phyloP scores from a whole-genome alignment of 805 yeast genomes.

The Naumovozyma dairenensis region DNA sequence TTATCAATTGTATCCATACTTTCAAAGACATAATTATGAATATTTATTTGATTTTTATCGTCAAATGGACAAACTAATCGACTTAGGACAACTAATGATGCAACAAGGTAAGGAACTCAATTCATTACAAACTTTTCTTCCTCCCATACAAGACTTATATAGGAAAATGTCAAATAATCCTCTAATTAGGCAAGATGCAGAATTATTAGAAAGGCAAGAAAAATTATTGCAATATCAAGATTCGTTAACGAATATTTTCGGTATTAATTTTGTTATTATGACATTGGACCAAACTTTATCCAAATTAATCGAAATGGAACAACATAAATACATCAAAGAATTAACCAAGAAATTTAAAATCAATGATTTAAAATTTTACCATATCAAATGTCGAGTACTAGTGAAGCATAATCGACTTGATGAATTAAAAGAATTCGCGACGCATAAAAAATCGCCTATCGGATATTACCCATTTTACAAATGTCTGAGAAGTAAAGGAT shows the following conservation, averaged over 20 bases:
- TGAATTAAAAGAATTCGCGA: conserved; percentile 44
- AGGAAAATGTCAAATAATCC: conserved; percentile 11
- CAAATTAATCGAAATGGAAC: conserved; percentile 38
- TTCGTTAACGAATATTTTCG: conserved; percentile 34
- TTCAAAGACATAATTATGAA: conserved; percentile 29
- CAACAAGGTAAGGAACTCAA: conserved; percentile 26
- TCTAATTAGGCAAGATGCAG: conserved; percentile 13
- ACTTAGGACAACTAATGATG: conserved; percentile 36
- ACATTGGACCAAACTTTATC: conserved; percentile 42
- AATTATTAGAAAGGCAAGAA: conserved; percentile 34
- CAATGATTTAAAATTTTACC: conserved; percentile 46
- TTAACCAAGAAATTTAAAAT: conserved; percentile 46
- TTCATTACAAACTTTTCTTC: conserved; percentile 26
- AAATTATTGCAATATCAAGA: conserved; percentile 37
- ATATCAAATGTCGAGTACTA: conserved; percentile 40
- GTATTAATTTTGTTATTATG: conserved; percentile 31
- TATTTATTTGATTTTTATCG: conserved; percentile 46
- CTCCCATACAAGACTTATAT: conserved; percentile 27
- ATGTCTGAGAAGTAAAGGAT: conserved; percentile 44
- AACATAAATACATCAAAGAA: conserved; percentile 38
- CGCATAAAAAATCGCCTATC: conserved; percentile 51
- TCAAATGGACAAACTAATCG: conserved; percentile 51
- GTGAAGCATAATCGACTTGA: conserved; percentile 43
- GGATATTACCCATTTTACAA: conserved; percentile 59
- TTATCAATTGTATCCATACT: conserved; percentile 26